Evolutionary conservation across 2,329 filamentous ascomycete genomes (phyloP).

Genomic region (Phyllachora maydis): DNA sequence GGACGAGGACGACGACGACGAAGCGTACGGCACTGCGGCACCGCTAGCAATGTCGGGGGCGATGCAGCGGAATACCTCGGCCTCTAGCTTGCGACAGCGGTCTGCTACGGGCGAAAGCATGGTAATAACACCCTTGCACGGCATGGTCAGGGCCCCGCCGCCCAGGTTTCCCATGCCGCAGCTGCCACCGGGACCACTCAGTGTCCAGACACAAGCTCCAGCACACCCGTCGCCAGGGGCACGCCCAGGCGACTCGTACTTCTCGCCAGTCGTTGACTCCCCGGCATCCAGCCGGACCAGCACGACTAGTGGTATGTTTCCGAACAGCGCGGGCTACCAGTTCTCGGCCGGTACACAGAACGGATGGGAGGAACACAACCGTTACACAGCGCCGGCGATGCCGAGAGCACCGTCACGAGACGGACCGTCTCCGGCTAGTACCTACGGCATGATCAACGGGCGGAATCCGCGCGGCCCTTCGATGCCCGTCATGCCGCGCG

Average conservation of each 20-base stretch:
- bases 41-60: slow-evolving; percentile 14
- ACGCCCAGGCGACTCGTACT: slow-evolving; percentile 64
- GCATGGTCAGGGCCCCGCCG: slow-evolving; percentile 38
- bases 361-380: slow-evolving; percentile 53
- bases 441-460: slow-evolving; percentile 35
- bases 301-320: slow-evolving; percentile 54
- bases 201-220: slow-evolving; percentile 38
- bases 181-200: slow-evolving; percentile 36
- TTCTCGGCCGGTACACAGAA: slow-evolving; percentile 57
- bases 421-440: slow-evolving; percentile 40
- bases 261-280: slow-evolving; percentile 70
- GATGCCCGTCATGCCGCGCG: slow-evolving; percentile 43
- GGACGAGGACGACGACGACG: slow-evolving; percentile 41
- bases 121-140: slow-evolving; percentile 33
- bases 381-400: slow-evolving; percentile 79
- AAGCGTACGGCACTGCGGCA: too few relatives aligned
- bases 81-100: slow-evolving; percentile 51
- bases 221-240: slow-evolving; percentile 36
- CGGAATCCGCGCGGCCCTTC: slow-evolving; percentile 59
- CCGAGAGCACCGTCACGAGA: slow-evolving; percentile 65
- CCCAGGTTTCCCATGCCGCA: slow-evolving; percentile 51
- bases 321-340: slow-evolving; percentile 25
- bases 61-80: slow-evolving; percentile 50
- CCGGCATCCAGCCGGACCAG: slow-evolving; percentile 59
- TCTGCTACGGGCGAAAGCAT: slow-evolving; percentile 59